Conservation (phyloP, 1,284 basidiomycete species). For the Cutaneotrichosporon mucoides region DNA sequence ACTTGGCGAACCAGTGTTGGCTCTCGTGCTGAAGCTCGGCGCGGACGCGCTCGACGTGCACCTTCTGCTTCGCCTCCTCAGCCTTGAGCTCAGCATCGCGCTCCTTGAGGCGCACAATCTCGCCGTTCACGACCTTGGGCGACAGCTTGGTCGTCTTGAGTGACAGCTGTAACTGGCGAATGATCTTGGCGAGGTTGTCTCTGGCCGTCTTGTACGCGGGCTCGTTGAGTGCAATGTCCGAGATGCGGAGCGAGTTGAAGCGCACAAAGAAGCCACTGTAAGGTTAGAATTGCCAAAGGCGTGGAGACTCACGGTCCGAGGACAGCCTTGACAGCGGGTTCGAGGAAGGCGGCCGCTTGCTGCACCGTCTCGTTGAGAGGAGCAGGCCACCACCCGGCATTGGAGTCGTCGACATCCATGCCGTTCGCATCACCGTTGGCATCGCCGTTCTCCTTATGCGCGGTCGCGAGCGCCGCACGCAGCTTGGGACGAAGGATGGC, state of each 20-base stretch:
- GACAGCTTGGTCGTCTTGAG: background rate
- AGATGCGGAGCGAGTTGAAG: slow-evolving; percentile 89
- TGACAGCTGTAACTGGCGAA: slow-evolving; percentile 37
- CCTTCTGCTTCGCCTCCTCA: slow-evolving; percentile 40
- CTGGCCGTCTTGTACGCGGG: slow-evolving; percentile 50
- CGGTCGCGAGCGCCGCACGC: slow-evolving; percentile 53
- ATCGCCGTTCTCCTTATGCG: background rate
- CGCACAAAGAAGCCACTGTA: slow-evolving; percentile 72
- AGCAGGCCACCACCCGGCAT: slow-evolving; percentile 30
- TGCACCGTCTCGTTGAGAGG: slow-evolving; percentile 31
- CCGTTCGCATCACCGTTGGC: slow-evolving; percentile 4
- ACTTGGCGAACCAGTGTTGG: slow-evolving; percentile 76
- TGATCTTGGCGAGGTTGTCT: slow-evolving; percentile 42
- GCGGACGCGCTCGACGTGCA: slow-evolving; percentile 54
- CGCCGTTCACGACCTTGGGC: slow-evolving; percentile 15
- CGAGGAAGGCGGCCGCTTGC: slow-evolving; percentile 27
- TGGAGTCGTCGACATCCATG: slow-evolving; percentile 16
- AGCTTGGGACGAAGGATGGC: slow-evolving; percentile 82
- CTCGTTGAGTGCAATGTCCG: slow-evolving; percentile 69
- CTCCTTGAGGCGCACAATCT: slow-evolving; percentile 26
- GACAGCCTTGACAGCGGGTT: slow-evolving; percentile 25
- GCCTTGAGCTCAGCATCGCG: slow-evolving; percentile 29
- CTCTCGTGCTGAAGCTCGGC: slow-evolving; percentile 78
- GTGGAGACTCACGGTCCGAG: slow-evolving; percentile 18
- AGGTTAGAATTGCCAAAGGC: slow-evolving; percentile 1